Evolutionary conservation across 169 alveolate species (phyloP), one percentile per base, ranked within the genome.

Genomic region (Plasmodium coatneyi): DNA sequence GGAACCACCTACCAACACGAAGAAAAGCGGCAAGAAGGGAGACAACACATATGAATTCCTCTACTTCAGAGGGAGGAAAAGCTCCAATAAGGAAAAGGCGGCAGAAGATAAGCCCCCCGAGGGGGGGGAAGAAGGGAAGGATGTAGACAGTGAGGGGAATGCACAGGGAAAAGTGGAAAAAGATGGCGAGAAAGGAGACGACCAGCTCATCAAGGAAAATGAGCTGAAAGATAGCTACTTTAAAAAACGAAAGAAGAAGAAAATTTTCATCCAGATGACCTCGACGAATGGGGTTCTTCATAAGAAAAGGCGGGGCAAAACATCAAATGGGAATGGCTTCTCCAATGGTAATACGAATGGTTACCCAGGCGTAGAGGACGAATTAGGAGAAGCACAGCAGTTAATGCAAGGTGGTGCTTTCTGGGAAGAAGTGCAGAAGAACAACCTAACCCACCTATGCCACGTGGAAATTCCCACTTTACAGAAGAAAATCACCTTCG

Each of bases 401-500:
- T 6, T 79, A 25, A 60, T 66, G 74, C 71, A 36, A 7, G 74
- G 82, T 30, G 74, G 54, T 5, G 54, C 22, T 6, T 19, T 80
- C 6, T 39, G 71, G 66, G 46, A 81, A 3, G 25, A 90, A 80
- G 74, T 71, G 6, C 71, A 74, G 7, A 49, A 60, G 60, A n/a
- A 80, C 22, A 46, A 90, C n/a, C 19, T 81, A 9, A 39, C 49
- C 30, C 80, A 80, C 25, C 19, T 39, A 52, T 78, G 86, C 22
- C 83, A 80, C 30, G 43, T 90, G 30, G 80, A 80, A 36, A 79
- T 90, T 22, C 95, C 95, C 10, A 71, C 83, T 0, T 41, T 90
- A 34, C 84, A 80, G 36, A 90, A 90, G 25, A 80, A 80, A 90
- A 80, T 90, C 25, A 80, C 95, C 14, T 90, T 90, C 74, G 95